These are phyloP conservation scores for Candida quercuum DNA, from an alignment of 805 yeast species.

Conservation along the genomic window DNA sequence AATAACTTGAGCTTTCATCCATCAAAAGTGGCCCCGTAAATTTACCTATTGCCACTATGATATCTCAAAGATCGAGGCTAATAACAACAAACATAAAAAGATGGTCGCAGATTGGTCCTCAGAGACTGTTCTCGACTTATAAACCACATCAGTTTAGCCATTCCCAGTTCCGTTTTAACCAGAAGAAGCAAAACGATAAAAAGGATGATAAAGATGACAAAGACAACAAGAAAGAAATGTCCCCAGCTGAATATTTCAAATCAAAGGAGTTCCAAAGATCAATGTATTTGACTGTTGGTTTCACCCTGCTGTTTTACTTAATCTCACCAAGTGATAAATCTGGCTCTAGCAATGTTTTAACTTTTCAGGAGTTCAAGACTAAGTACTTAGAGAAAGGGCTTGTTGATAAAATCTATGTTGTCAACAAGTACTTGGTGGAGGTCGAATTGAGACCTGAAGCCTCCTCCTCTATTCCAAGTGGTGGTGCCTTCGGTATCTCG, in stretches of 20 bases:
- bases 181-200: slow-evolving; percentile 11
- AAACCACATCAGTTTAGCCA: slow-evolving; percentile 8
- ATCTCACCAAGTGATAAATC: slow-evolving; percentile 23
- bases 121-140: slow-evolving; percentile 5
- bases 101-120: neutral
- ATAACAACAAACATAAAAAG: neutral
- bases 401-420: slow-evolving; percentile 67
- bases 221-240: slow-evolving; percentile 19
- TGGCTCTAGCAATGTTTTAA: slow-evolving; percentile 27
- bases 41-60: slow-evolving; percentile 1
- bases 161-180: slow-evolving; percentile 3
- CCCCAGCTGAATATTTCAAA: slow-evolving; percentile 31
- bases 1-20: too few relatives aligned
- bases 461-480: slow-evolving; percentile 20
- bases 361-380: slow-evolving; percentile 84
- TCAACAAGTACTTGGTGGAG: slow-evolving; percentile 67
- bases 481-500: slow-evolving; percentile 25
- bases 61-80: neutral
- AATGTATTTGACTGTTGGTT: slow-evolving; percentile 32
- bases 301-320: slow-evolving; percentile 31
- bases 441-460: slow-evolving; percentile 51
- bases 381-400: slow-evolving; percentile 71
- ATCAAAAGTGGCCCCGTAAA: too few relatives aligned
- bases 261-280: slow-evolving; percentile 38
- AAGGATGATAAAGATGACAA: slow-evolving; percentile 18